Evolutionary conservation across 495 filamentous ascomycete species (phyloP).

Genomic region (Xylaria curta): DNA sequence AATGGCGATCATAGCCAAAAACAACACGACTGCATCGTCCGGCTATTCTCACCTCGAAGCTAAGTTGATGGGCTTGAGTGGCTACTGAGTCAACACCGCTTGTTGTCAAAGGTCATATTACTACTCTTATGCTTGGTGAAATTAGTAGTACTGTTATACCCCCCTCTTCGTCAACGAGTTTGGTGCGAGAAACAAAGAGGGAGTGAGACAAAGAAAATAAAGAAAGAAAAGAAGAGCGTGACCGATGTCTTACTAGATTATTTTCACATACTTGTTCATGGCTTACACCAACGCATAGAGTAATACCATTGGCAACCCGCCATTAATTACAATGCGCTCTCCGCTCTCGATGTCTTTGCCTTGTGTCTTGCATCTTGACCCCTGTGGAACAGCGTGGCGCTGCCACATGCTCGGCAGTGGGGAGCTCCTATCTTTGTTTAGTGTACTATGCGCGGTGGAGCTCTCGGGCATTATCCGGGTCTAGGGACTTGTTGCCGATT

Average conservation of each 20-base stretch:
- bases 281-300: slow-evolving; percentile 4
- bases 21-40: slow-evolving; percentile 10
- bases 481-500: slow-evolving; percentile 25
- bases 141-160: slow-evolving; percentile 7
- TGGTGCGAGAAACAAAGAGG: background rate
- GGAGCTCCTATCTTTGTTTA: slow-evolving; percentile 23
- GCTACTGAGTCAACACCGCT: slow-evolving; percentile 5
- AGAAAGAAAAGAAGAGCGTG: background rate
- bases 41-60: slow-evolving; percentile 23
- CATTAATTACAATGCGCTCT: background rate
- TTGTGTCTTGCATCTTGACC: slow-evolving; percentile 8
- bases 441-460: slow-evolving; percentile 15
- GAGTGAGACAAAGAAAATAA: background rate
- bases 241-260: slow-evolving; percentile 5
- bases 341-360: background rate
- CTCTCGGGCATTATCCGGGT: background rate
- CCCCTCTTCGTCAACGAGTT: background rate
- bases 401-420: slow-evolving; percentile 16
- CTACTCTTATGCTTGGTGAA: background rate
- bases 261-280: slow-evolving; percentile 8
- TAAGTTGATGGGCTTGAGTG: slow-evolving; percentile 2
- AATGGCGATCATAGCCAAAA: slow-evolving; percentile 7
- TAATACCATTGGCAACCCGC: background rate
- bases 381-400: slow-evolving; percentile 21
- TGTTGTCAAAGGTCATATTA: slow-evolving; percentile 7